These are phyloP conservation scores for Thelonectria blattea DNA, from an alignment of 2,329 filamentous ascomycete genomes.

Conservation along the genomic window DNA sequence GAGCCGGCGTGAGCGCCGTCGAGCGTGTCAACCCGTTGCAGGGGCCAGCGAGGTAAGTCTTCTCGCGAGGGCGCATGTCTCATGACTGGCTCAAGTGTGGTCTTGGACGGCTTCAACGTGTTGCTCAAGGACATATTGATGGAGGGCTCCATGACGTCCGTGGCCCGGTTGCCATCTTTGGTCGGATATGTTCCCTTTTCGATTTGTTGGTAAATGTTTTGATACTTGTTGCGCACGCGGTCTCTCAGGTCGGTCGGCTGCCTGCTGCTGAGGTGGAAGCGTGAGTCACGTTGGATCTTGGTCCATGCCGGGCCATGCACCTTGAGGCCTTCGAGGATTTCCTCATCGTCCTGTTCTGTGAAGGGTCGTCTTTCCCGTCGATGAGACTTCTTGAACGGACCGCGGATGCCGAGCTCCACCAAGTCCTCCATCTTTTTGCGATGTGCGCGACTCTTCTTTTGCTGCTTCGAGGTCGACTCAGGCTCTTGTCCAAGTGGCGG, in stretches of 20 bases:
- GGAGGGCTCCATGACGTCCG: conserved; percentile 57
- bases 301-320: conserved; percentile 69
- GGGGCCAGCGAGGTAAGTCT: conserved; percentile 53
- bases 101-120: conserved; percentile 48
- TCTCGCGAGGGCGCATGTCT: conserved; percentile 53
- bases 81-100: conserved; percentile 48
- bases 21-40: conserved; percentile 42
- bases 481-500: conserved; percentile 36
- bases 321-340: conserved; percentile 66
- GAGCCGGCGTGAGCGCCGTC: conserved; percentile 36
- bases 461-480: conserved; percentile 48
- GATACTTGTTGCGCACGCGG: conserved; percentile 68
- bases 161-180: conserved; percentile 49
- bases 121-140: conserved; percentile 57
- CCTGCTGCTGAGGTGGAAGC: conserved; percentile 62
- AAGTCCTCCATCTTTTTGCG: conserved; percentile 63
- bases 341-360: conserved; percentile 66
- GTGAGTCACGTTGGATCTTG: conserved; percentile 66
- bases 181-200: conserved; percentile 60
- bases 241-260: conserved; percentile 70
- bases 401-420: conserved; percentile 63
- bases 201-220: conserved; percentile 61
- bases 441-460: conserved; percentile 59
- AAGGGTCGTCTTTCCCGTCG: conserved; percentile 66
- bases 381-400: conserved; percentile 66